Percentiles rank a stretch among this genome's conserved stretches.
These are phyloP conservation scores for Ceratocystis alfenasii DNA, from an alignment of 2,329 filamentous ascomycete genomes.

Conservation along the genomic window DNA sequence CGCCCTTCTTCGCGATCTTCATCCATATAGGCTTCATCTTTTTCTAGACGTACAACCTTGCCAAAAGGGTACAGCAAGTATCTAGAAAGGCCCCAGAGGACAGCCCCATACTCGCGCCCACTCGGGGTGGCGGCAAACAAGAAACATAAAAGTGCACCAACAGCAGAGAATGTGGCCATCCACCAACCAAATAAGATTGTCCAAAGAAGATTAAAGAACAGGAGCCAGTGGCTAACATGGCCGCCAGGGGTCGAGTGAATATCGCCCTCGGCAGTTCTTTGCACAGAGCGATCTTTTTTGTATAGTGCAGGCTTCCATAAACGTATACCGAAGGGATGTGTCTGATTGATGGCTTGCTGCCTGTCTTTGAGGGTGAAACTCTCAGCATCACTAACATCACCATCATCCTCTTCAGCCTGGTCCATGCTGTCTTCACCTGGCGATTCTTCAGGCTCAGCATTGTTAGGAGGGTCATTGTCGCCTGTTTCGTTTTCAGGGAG, in stretches of 20 bases:
- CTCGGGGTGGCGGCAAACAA: slow-evolving; percentile 67
- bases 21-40: slow-evolving; percentile 85
- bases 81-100: slow-evolving; percentile 69
- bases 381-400: slow-evolving; percentile 75
- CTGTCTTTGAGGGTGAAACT: slow-evolving; percentile 96
- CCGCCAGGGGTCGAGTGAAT: slow-evolving; percentile 91
- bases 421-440: slow-evolving; percentile 36
- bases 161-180: slow-evolving; percentile 64
- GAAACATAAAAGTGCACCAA: slow-evolving; percentile 67
- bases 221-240: slow-evolving; percentile 69
- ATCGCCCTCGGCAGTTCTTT: slow-evolving; percentile 89
- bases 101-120: slow-evolving; percentile 70
- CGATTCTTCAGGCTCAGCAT: slow-evolving; percentile 25
- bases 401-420: slow-evolving; percentile 52
- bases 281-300: slow-evolving; percentile 93
- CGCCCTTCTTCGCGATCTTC: slow-evolving; percentile 92
- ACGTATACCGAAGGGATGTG: slow-evolving; percentile 95
- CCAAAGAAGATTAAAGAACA: slow-evolving; percentile 84
- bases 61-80: slow-evolving; percentile 96
- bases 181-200: slow-evolving; percentile 92
- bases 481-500: slow-evolving; percentile 24
- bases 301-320: slow-evolving; percentile 98
- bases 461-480: slow-evolving; percentile 24
- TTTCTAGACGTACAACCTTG: slow-evolving; percentile 84
- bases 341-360: slow-evolving; percentile 96